Evolutionary conservation across 176 grass and related monocot species (phyloP), one percentile per base, ranked within the genome.

Genomic region (Avena insularis): DNA sequence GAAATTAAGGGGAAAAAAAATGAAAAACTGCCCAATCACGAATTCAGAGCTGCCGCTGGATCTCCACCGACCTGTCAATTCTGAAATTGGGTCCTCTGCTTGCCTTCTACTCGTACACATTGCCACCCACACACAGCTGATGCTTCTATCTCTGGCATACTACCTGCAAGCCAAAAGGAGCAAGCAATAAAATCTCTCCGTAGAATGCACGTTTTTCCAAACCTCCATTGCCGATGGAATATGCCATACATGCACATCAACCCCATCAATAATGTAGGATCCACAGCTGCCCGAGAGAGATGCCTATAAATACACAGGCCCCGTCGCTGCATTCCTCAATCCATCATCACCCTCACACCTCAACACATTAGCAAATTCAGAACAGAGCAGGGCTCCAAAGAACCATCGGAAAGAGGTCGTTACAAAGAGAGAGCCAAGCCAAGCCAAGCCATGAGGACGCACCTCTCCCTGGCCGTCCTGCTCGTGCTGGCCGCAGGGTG

Each of bases 261-360:
- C 40, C 81, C 51, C 58, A 20, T 36, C 25, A 50, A 60, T 53
- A 43, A 43, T 43, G 40, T 43, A 43, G 40, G 40, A 43, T 43
- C 40, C 40, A 7, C 40, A 71, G 51, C 43, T 60, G 1, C 48
- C 1, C 58, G 21, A 61, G 31, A 1, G 21, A 61, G 31, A 1
- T 51, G 59, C 63, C 89, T 87, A 91, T 91, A 91, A 91, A 91
- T 88, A 16, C 9, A 23, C 59, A 81, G 40, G 12, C 59, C 53
- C 58, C 25, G 38, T 33, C 61, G 8, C 53, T 29, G 33, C 51
- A 57, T 78, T 78, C 1, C 2, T 17, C 77, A 17, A 16, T 25
- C 40, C 40, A 35, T 23, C n/a, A 50, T 8, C 55, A 19, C 14
- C 27, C 50, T 55, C 27, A 8, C 27, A 8, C 55, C 20, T 15